Evolutionary conservation across 2,329 filamentous ascomycete species (phyloP).

Genomic region (Exophiala sp.): DNA sequence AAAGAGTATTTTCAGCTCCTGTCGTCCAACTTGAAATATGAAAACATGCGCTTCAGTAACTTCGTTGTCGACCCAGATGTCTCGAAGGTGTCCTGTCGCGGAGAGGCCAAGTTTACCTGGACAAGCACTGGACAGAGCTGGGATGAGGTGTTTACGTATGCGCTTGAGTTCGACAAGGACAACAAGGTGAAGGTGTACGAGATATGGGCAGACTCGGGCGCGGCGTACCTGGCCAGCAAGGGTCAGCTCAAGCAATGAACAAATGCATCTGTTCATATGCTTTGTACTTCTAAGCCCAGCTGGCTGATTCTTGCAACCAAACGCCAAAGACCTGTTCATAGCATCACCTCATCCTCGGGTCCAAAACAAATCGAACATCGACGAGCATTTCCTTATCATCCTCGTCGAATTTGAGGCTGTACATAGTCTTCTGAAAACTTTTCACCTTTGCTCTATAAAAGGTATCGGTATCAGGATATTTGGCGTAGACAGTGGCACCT

Average conservation of each 20-base stretch:
- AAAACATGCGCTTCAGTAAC: constrained; percentile 37
- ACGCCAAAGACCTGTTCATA: constrained; percentile 23
- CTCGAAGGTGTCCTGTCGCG: constrained; percentile 35
- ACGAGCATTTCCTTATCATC: constrained; percentile 72
- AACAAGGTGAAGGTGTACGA: constrained; percentile 39
- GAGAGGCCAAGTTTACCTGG: constrained; percentile 35
- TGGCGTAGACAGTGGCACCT: constrained; percentile 69
- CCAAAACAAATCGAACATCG: constrained; percentile 71
- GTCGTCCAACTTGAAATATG: constrained; percentile 32
- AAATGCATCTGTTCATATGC: constrained; percentile 4
- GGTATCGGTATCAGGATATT: constrained; percentile 80
- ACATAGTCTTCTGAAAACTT: constrained; percentile 53
- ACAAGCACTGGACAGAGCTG: constrained; percentile 36
- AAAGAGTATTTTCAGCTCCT: constrained; percentile 38
- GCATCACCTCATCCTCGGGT: constrained; percentile 54
- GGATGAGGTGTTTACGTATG: constrained; percentile 42
- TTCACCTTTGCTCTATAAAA: constrained; percentile 81
- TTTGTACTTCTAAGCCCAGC: background rate
- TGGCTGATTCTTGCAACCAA: background rate
- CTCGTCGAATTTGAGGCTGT: constrained; percentile 69
- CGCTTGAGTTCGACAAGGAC: constrained; percentile 36
- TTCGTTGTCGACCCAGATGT: constrained; percentile 38
- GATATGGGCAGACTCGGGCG: constrained; percentile 45
- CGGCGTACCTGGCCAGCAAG: constrained; percentile 40
- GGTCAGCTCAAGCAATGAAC: constrained; percentile 21